Base-by-base conservation (phyloP, 495 filamentous ascomycete genomes). In the Neurospora pannonica region DNA sequence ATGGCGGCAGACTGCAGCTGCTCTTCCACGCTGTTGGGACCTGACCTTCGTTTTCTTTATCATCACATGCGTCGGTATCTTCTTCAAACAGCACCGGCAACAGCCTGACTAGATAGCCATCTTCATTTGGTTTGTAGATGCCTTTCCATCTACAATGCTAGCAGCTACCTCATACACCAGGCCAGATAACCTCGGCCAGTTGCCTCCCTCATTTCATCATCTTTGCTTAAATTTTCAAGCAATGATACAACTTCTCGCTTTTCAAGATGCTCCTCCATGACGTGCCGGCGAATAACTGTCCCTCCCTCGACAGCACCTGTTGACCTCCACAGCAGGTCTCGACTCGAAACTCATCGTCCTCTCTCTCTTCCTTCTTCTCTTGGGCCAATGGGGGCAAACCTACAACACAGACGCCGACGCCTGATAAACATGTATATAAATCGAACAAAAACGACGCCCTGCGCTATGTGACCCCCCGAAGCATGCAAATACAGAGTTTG, bases 381-480 rank as follows among this genome's bases (percentile, higher is more conserved):
- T 62, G 28, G 54, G 54, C 24, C 28, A 62, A 34, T 17, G 54
- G 54, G 48, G 15, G 24, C 2, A 62, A 62, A 34, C 28, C 54
- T 62, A 62, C 28, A 62, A 62, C 28, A 62, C 54, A 62, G 54
- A 34, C 54, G 54, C 28, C 19, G 54, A 62, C 54, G 28, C 54
- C 54, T 62, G 28, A 72, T 38, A 70, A 74, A 60, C 43, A 75
- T 54, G 39, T 70, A 76, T 73, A 74, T 60, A 74, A 62, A 62
- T 34, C 54, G 54, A 62, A 62, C 43, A 76, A 74, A 71, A 73
- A 72, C 71, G 78, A 76, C 79, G 78, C 79, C 79, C 46, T 71
- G 75, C 75, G 79, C 79, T 81, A 79, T 81, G 79, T 78, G 76
- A 71, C 74, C 43, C 70, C 73, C 48, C 34, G 69, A 74, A 77